phyloP scores from a whole-genome alignment of 129 eudicot genomes.

The Tagetes patula region DNA sequence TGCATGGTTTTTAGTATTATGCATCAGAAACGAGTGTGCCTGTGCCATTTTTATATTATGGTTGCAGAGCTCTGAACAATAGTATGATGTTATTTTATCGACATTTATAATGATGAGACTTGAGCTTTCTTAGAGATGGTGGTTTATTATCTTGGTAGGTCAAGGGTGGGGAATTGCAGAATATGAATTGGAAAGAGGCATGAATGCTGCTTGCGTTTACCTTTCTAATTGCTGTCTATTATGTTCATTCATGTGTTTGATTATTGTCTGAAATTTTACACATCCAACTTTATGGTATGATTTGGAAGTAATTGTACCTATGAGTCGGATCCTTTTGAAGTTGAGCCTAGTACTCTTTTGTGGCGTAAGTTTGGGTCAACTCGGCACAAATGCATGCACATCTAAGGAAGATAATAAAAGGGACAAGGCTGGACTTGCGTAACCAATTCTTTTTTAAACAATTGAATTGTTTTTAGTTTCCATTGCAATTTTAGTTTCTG shows the following conservation, averaged over 20 bases:
- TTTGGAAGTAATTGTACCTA: neutral
- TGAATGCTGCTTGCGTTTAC: slow-evolving; percentile 30
- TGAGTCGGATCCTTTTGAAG: neutral
- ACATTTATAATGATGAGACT: slow-evolving; percentile 3
- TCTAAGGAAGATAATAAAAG: no score
- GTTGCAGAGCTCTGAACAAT: slow-evolving; percentile 37
- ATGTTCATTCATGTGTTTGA: neutral
- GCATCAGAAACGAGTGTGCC: slow-evolving; percentile 36
- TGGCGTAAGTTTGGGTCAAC: neutral
- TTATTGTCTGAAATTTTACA: slow-evolving; percentile 5
- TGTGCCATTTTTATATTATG: slow-evolving; percentile 30
- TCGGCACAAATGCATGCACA: neutral
- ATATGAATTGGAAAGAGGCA: slow-evolving; percentile 30
- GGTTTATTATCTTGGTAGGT: slow-evolving; percentile 42
- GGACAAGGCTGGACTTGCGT: no score
- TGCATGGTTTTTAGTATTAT: slow-evolving; percentile 22
- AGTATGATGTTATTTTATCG: slow-evolving; percentile 19
- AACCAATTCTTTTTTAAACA: no score
- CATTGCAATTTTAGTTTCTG: no score
- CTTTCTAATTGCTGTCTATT: neutral
- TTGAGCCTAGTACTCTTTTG: neutral
- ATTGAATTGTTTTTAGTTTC: no score
- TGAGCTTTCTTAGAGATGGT: slow-evolving; percentile 29
- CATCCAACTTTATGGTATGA: neutral
- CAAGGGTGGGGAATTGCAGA: slow-evolving; percentile 40